Percentiles rank a stretch among this genome's conserved stretches.
Conservation (phyloP, 2,329 filamentous ascomycete species). For the Scedosporium minutisporum region DNA sequence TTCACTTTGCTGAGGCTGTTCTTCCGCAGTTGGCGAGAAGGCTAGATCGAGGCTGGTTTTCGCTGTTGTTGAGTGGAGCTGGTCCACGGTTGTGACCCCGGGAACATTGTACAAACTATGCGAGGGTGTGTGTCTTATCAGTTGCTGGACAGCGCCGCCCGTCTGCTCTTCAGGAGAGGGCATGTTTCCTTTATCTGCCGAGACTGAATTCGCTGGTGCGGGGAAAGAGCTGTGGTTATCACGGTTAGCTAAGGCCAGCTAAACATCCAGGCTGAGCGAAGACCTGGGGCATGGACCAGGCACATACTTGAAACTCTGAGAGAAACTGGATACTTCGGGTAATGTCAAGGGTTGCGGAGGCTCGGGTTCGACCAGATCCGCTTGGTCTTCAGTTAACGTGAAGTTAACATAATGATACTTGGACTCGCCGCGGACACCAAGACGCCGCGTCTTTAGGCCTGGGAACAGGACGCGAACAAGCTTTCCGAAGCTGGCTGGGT, state of each 20-base stretch:
- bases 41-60: constrained; percentile 52
- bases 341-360: constrained; percentile 38
- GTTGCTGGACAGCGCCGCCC: not conserved
- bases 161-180: not conserved
- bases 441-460: constrained; percentile 79
- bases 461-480: constrained; percentile 93
- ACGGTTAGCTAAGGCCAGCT: not conserved
- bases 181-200: not conserved
- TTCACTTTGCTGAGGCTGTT: constrained; percentile 45
- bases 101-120: constrained; percentile 45
- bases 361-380: constrained; percentile 35
- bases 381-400: constrained; percentile 46
- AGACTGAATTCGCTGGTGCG: not conserved
- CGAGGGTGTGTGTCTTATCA: not conserved
- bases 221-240: not conserved
- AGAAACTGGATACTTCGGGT: constrained; percentile 35
- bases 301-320: constrained; percentile 41
- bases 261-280: not conserved
- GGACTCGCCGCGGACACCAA: constrained; percentile 91
- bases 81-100: constrained; percentile 44
- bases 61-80: constrained; percentile 44
- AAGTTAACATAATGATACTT: constrained; percentile 92
- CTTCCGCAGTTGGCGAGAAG: constrained; percentile 50
- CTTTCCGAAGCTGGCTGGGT: constrained; percentile 96
- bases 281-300: not conserved